Evolutionary conservation across 305 asterid species (phyloP).

Genomic region (Fraxinus velutina): DNA sequence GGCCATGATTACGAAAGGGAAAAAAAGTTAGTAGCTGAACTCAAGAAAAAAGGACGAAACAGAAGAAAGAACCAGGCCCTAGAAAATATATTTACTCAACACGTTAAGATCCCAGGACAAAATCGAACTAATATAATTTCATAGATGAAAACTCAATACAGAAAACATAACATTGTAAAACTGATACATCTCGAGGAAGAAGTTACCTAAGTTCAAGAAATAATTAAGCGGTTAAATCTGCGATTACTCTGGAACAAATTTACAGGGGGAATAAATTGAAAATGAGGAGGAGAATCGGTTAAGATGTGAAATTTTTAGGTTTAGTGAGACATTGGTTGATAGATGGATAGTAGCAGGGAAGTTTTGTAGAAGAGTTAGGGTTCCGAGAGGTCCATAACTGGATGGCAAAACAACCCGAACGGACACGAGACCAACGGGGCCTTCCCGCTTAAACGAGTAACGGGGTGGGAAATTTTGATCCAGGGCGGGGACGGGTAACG

Average conservation of each 20-base stretch:
- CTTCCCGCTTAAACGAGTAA: too few species aligned
- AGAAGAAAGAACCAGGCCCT: neutral
- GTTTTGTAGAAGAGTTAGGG: neutral
- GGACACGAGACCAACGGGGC: too few species aligned
- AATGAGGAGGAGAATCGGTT: neutral
- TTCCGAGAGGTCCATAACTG: neutral
- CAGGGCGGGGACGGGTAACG: too few species aligned
- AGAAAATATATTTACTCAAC: neutral
- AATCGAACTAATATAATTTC: neutral
- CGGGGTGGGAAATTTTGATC: too few species aligned
- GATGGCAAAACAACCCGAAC: too few species aligned
- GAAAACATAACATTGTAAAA: neutral
- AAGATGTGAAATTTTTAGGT: neutral
- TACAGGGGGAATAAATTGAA: neutral
- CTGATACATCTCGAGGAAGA: neutral
- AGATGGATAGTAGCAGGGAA: neutral
- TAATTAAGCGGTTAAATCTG: conserved; percentile 1
- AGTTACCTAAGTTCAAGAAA: neutral
- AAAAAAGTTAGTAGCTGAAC: neutral
- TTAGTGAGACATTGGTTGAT: neutral
- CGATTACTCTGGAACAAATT: conserved; percentile 2
- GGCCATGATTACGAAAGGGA: neutral
- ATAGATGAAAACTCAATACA: neutral
- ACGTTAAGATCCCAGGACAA: neutral
- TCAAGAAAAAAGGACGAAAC: neutral